Conservation (phyloP, 495 filamentous ascomycete species). For the Physcia stellaris region DNA sequence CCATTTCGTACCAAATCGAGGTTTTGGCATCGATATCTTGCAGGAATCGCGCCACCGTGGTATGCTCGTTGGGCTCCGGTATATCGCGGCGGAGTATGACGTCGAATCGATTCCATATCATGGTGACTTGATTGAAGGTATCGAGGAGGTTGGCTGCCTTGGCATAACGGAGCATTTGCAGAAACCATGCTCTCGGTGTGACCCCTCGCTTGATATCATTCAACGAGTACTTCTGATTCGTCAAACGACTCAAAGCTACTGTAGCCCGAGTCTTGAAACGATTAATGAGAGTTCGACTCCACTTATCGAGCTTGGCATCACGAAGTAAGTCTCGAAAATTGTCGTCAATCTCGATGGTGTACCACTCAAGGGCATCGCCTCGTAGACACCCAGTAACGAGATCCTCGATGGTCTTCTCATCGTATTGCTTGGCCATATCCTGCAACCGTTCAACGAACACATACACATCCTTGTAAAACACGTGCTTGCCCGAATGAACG, state of each 20-base stretch:
- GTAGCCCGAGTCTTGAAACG: neutral
- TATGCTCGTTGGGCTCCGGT: neutral
- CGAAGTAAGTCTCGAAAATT: neutral
- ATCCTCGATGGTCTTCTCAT: neutral
- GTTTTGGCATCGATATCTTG: neutral
- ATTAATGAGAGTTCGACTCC: neutral
- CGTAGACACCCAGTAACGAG: neutral
- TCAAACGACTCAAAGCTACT: too few relatives aligned
- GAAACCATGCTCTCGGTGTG: neutral
- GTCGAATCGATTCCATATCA: neutral
- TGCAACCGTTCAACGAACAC: neutral
- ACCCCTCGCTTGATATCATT: too few relatives aligned
- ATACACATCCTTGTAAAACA: neutral
- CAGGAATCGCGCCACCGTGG: neutral
- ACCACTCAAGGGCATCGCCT: neutral
- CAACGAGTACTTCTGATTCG: too few relatives aligned
- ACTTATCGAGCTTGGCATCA: neutral
- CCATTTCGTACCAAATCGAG: neutral
- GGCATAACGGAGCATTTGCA: neutral
- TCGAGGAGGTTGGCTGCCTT: neutral
- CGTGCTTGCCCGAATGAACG: slow-evolving; percentile 2
- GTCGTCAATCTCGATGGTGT: neutral
- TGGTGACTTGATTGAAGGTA: neutral
- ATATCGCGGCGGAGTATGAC: neutral
- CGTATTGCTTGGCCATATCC: neutral